Base-by-base conservation (phyloP, 805 yeast species). In the Saturnispora zaruensis region DNA sequence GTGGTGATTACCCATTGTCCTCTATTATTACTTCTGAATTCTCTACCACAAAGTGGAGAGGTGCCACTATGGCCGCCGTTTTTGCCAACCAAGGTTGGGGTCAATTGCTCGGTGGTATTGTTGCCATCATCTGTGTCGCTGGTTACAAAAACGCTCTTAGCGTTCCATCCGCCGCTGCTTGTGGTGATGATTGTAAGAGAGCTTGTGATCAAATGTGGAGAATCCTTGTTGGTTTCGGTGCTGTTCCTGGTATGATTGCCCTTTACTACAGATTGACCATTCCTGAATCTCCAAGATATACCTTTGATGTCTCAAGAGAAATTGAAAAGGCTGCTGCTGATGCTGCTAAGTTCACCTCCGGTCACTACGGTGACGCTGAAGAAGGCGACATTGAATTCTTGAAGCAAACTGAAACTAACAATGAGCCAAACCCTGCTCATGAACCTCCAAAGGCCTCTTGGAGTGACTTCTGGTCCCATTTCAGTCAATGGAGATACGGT, bases 71-170 rank as follows among this genome's bases (percentile, higher is more conserved):
- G 96, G 89, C 87, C 64, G 95, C 96, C 26, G 96, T 88, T 51
- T 90, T 90, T 69, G 91, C 96, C 51, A 89, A 89, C 75, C 97
- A 90, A 73, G 97, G 96, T 70, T 80, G 93, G 82, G 97, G 97
- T 68, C 96, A 90, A 74, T 77, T 89, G 53, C 63, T 81, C 18
- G 96, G 88, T 53, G 96, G 91, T 79, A 74, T 88, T 57, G 86
- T 88, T 59, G 87, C 95, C 51, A 70, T 88, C 54, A 64, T 86
- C 51, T 75, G 80, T 63, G 84, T 87, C 57, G 85, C 83, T 51
- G 95, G 81, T 60, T 89, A 84, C 77, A 86, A 84, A 67, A 66
- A 71, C 57, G 74, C 74, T 37, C 71, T 88, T 57, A 64, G 57
- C 49, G 88, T 85, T 41, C 68, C 73, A 57, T 59, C 73, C 45